These are phyloP conservation scores for Nothomitra cinnamomea DNA, from an alignment of 2,329 filamentous ascomycete genomes.

Conservation along the genomic window DNA sequence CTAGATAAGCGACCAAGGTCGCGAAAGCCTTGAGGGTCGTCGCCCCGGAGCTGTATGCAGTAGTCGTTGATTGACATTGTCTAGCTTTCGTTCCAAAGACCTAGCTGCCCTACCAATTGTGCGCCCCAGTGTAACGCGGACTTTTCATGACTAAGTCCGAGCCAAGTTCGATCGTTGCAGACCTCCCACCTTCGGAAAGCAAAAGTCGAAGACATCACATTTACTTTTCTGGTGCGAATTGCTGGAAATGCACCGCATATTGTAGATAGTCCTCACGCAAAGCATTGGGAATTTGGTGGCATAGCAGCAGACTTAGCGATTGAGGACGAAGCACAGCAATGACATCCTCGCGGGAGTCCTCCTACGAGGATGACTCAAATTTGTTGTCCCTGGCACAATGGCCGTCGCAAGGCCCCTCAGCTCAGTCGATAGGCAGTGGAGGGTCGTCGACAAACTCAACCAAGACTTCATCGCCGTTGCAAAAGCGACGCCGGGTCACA, in stretches of 20 bases:
- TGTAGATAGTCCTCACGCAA: too few species aligned
- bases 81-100: too few species aligned
- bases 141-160: too few species aligned
- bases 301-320: constrained; percentile 4
- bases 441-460: constrained; percentile 5
- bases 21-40: too few species aligned
- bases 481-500: constrained; percentile 63
- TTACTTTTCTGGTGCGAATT: not conserved
- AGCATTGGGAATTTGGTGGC: too few species aligned
- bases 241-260: too few species aligned
- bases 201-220: not conserved
- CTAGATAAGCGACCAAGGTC: too few species aligned
- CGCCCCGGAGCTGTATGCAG: too few species aligned
- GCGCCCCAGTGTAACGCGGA: too few species aligned
- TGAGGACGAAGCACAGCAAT: constrained; percentile 10
- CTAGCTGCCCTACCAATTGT: too few species aligned
- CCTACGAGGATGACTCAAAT: constrained; percentile 12
- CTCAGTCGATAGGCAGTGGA: not conserved
- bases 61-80: too few species aligned
- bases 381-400: constrained; percentile 10
- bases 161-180: not conserved
- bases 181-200: not conserved
- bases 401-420: not conserved
- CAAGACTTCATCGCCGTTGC: constrained; percentile 35
- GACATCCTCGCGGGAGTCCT: constrained; percentile 13